Percentiles rank a stretch among this genome's conserved stretches.
These are phyloP conservation scores for Xylariaceae sp. DNA, from an alignment of 2,329 filamentous ascomycete genomes.

Conservation along the genomic window DNA sequence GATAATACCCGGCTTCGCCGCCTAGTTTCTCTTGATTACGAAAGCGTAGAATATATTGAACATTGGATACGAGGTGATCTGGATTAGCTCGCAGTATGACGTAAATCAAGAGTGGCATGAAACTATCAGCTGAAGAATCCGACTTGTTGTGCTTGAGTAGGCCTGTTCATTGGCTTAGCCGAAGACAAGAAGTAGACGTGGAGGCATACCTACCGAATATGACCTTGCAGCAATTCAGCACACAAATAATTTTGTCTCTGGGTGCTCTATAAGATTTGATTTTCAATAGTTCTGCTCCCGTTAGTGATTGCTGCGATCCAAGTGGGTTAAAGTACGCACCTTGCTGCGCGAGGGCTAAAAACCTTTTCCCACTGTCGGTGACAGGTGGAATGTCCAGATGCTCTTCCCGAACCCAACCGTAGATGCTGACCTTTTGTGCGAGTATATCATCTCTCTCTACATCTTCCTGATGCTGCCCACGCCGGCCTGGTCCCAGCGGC, in stretches of 20 bases:
- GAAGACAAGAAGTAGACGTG: not conserved
- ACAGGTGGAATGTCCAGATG: slow-evolving; percentile 89
- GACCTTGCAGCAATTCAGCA: slow-evolving; percentile 98
- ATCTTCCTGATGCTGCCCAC: slow-evolving; percentile 96
- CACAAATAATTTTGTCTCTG: slow-evolving; percentile 96
- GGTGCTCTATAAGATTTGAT: slow-evolving; percentile 97
- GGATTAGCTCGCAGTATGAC: slow-evolving; percentile 93
- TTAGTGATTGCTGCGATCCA: slow-evolving; percentile 24
- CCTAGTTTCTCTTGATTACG: slow-evolving; percentile 95
- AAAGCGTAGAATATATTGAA: slow-evolving; percentile 96
- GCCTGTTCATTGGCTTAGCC: slow-evolving; percentile 43
- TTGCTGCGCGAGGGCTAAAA: slow-evolving; percentile 85
- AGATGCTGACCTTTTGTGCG: slow-evolving; percentile 94
- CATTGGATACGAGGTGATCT: slow-evolving; percentile 92
- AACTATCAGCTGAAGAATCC: slow-evolving; percentile 93
- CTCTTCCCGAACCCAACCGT: slow-evolving; percentile 88
- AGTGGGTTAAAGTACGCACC: slow-evolving; percentile 42
- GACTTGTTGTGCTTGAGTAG: slow-evolving; percentile 87
- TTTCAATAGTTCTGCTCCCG: slow-evolving; percentile 74
- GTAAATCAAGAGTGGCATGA: slow-evolving; percentile 91
- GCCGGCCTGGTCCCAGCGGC: slow-evolving; percentile 72
- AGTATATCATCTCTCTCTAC: slow-evolving; percentile 95
- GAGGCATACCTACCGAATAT: slow-evolving; percentile 70
- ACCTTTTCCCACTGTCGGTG: slow-evolving; percentile 80
- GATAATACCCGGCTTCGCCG: slow-evolving; percentile 97